phyloP scores from a whole-genome alignment of 176 grass and related monocot species.

The Rhynchospora pubera region DNA sequence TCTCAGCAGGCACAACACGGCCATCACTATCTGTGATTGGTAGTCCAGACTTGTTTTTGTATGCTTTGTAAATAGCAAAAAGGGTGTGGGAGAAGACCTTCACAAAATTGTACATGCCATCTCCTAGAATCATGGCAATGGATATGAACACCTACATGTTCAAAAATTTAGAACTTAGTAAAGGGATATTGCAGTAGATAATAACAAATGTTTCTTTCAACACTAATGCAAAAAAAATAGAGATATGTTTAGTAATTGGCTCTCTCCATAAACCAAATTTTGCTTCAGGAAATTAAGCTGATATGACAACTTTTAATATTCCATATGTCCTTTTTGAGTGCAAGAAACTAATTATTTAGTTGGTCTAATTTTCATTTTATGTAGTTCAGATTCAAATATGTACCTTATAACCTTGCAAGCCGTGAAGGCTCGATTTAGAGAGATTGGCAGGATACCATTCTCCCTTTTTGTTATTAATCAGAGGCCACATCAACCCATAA shows the following conservation, averaged over 20 bases:
- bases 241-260: background rate
- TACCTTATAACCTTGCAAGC: slow-evolving; percentile 71
- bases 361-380: background rate
- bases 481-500: slow-evolving; percentile 76
- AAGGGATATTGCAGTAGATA: background rate
- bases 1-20: background rate
- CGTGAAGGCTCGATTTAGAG: slow-evolving; percentile 33
- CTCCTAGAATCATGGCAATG: slow-evolving; percentile 64
- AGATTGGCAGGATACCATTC: slow-evolving; percentile 48
- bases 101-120: slow-evolving; percentile 55
- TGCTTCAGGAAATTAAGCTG: background rate
- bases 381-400: background rate
- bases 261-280: background rate
- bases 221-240: background rate
- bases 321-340: background rate
- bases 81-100: slow-evolving; percentile 34
- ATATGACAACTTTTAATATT: too few relatives aligned
- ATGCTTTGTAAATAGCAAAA: background rate
- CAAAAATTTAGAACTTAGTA: background rate
- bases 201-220: background rate
- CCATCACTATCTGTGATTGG: slow-evolving; percentile 28
- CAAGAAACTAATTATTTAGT: background rate
- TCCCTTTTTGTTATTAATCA: slow-evolving; percentile 62
- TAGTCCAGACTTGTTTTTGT: slow-evolving; percentile 18
- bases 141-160: slow-evolving; percentile 63